phyloP scores from a whole-genome alignment of 345 rosid genomes.

The Gossypium mustelinum region DNA sequence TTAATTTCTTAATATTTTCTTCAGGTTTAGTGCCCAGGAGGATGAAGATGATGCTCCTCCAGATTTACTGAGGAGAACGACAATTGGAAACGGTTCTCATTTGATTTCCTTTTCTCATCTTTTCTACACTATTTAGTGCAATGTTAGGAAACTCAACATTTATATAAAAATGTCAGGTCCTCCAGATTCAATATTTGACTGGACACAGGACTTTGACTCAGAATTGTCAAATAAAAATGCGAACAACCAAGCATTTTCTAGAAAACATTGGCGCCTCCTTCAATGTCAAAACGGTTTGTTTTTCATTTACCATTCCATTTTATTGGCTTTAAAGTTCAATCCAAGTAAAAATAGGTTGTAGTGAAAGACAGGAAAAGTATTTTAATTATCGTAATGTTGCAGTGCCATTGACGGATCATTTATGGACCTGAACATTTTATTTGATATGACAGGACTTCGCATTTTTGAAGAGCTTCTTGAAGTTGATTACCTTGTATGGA shows the following conservation, averaged over 20 bases:
- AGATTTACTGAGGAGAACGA: conserved; percentile 70
- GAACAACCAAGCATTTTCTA: conserved; percentile 85
- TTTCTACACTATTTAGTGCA: conserved; percentile 19
- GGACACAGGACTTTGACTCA: conserved; percentile 79
- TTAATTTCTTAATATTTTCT: conserved; percentile 8
- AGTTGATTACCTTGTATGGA: conserved; percentile 94
- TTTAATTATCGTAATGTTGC: conserved; percentile 9
- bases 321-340: conserved; percentile 6
- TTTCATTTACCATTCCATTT: conserved; percentile 12
- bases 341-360: conserved; percentile 1
- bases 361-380: background rate
- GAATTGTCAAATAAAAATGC: conserved; percentile 71
- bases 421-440: conserved; percentile 10
- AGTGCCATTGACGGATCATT: conserved; percentile 10
- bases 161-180: conserved; percentile 53
- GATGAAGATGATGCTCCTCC: conserved; percentile 71
- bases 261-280: conserved; percentile 98
- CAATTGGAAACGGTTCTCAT: conserved; percentile 89
- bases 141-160: conserved; percentile 22
- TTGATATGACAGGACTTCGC: conserved; percentile 75
- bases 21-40: conserved; percentile 84
- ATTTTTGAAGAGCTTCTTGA: conserved; percentile 99
- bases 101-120: conserved; percentile 10
- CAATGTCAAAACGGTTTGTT: conserved; percentile 95
- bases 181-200: conserved; percentile 78